phyloP scores from a whole-genome alignment of 2,329 filamentous ascomycete genomes.

The Hawksworthiomyces lignivorus region DNA sequence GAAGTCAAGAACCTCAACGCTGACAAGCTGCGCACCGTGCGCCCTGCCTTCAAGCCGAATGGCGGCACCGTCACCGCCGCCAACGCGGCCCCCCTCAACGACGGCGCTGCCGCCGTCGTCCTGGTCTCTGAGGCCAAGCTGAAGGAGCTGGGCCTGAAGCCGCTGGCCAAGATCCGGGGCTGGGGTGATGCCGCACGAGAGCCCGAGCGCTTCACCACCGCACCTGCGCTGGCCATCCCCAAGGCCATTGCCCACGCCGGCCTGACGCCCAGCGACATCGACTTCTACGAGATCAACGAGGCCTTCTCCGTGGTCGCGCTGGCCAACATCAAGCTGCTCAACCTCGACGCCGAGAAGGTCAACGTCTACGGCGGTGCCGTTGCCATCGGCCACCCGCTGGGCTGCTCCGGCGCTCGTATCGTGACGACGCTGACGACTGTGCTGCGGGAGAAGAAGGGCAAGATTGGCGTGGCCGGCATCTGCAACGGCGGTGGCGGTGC shows the following conservation, averaged over 20 bases:
- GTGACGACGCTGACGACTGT: slow-evolving; percentile 84
- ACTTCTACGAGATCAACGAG: slow-evolving; percentile 99
- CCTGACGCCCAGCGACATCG: slow-evolving; percentile 66
- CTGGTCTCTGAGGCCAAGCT: slow-evolving; percentile 91
- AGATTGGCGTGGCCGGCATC: slow-evolving; percentile 89
- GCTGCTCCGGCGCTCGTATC: slow-evolving; percentile 89
- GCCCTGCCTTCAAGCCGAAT: slow-evolving; percentile 71
- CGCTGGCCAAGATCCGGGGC: slow-evolving; percentile 91
- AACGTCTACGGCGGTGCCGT: slow-evolving; percentile 95
- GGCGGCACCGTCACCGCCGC: slow-evolving; percentile 88
- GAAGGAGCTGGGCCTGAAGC: slow-evolving; percentile 84
- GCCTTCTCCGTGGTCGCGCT: slow-evolving; percentile 95
- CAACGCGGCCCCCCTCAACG: slow-evolving; percentile 93
- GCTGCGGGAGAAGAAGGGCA: slow-evolving; percentile 81
- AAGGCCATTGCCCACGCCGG: slow-evolving; percentile 96
- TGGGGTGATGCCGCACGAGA: slow-evolving; percentile 93
- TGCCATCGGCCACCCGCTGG: slow-evolving; percentile 90
- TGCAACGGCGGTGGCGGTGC: slow-evolving; percentile 98
- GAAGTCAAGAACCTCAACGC: slow-evolving; percentile 91
- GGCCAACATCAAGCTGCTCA: slow-evolving; percentile 90
- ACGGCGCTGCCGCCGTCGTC: slow-evolving; percentile 86
- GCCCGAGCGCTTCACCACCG: slow-evolving; percentile 92
- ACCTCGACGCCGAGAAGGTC: slow-evolving; percentile 73
- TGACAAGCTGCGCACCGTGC: slow-evolving; percentile 77
- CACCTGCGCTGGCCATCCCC: slow-evolving; percentile 87